phyloP scores from a whole-genome alignment of 129 eudicot species.

The Heracleum sosnowskyi region DNA sequence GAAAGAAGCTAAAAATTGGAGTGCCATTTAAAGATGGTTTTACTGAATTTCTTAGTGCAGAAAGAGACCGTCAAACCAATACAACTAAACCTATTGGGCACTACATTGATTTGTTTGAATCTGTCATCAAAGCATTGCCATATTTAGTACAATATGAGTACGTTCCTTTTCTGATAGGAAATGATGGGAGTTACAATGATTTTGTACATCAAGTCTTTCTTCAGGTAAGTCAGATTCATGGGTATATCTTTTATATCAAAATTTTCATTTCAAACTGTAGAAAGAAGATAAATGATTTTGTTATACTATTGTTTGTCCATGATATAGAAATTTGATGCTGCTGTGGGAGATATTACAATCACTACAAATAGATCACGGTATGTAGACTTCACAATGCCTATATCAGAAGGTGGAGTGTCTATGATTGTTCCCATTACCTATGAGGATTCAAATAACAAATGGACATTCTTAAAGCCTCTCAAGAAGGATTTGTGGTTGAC shows the following conservation, averaged over 20 bases:
- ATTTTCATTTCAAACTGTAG: background rate
- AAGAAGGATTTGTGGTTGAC: constrained; percentile 30
- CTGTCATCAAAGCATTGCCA: constrained; percentile 21
- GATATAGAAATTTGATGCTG: constrained; percentile 30
- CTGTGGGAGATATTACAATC: constrained; percentile 34
- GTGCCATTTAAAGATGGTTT: constrained; percentile 26
- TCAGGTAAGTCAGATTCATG: constrained; percentile 14
- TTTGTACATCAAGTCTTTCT: constrained; percentile 20
- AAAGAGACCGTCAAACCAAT: constrained; percentile 13
- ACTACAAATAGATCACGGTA: constrained; percentile 17
- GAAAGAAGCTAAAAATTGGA: constrained; percentile 26
- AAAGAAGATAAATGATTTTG: background rate
- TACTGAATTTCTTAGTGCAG: constrained; percentile 16
- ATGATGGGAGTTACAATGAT: constrained; percentile 23
- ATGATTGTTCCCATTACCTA: constrained; percentile 13
- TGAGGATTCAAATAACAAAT: constrained; percentile 7
- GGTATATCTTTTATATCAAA: background rate
- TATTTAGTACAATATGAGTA: constrained; percentile 28
- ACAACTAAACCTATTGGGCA: constrained; percentile 15
- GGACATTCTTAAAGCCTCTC: constrained; percentile 31
- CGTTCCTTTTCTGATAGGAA: constrained; percentile 21
- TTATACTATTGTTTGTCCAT: background rate
- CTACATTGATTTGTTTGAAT: constrained; percentile 27
- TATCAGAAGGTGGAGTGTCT: constrained; percentile 16
- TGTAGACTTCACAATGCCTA: constrained; percentile 37